Evolutionary conservation across 2,329 filamentous ascomycete species (phyloP).

Genomic region (Clonostachys solani): DNA sequence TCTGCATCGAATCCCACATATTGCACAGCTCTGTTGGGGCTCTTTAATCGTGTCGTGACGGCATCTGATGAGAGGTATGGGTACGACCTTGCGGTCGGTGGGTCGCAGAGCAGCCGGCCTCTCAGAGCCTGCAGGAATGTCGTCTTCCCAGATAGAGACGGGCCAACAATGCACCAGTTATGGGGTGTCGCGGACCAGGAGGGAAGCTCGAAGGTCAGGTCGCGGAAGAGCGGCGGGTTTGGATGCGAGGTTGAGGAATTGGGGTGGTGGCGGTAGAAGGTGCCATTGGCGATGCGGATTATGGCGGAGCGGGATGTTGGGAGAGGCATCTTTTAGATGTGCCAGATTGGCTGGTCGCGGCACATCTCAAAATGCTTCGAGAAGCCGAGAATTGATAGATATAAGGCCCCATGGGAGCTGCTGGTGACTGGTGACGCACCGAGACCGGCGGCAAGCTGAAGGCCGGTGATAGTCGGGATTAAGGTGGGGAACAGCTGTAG

Average conservation of each 20-base stretch:
- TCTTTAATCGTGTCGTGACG: slow-evolving; percentile 50
- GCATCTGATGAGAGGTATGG: slow-evolving; percentile 68
- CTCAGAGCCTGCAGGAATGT: slow-evolving; percentile 76
- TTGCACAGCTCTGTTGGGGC: slow-evolving; percentile 66
- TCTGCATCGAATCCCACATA: slow-evolving; percentile 90
- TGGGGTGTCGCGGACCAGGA: slow-evolving; percentile 45
- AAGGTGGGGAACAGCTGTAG: neutral
- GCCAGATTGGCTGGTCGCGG: neutral
- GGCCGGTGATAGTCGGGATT: neutral
- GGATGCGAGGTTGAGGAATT: slow-evolving; percentile 38
- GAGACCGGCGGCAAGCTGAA: neutral
- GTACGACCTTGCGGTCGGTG: slow-evolving; percentile 71
- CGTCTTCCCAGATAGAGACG: slow-evolving; percentile 75
- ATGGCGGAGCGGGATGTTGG: slow-evolving; percentile 29
- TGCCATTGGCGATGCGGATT: slow-evolving; percentile 71
- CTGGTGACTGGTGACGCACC: neutral
- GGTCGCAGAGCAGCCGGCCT: slow-evolving; percentile 71
- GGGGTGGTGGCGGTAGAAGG: slow-evolving; percentile 78
- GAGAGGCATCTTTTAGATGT: slow-evolving; percentile 1
- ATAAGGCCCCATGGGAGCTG: too few relatives aligned
- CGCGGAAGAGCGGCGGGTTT: slow-evolving; percentile 71
- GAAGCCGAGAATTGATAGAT: too few relatives aligned
- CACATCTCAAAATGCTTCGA: too few relatives aligned
- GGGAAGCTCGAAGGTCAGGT: slow-evolving; percentile 66
- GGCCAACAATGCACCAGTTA: slow-evolving; percentile 82